Conservation (phyloP, 78 protist species). For the Dictyostelium discoideum region dicty_2.7 NC_007088.5:7960501-7961000, state of each 20-base stretch:
- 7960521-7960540: background rate
- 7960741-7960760: background rate
- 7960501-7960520: slow-evolving; percentile 39
- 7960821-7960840: background rate
- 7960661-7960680: background rate
- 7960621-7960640: slow-evolving; percentile 14
- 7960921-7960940: background rate
- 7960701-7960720: background rate
- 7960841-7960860: background rate
- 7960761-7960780: background rate
- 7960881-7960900: background rate
- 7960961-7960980: background rate
- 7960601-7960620: slow-evolving; percentile 55
- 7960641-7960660: slow-evolving; percentile 11
- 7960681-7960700: background rate
- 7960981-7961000: background rate
- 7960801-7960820: background rate
- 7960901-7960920: background rate
- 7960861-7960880: slow-evolving; percentile 13
- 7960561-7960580: slow-evolving; percentile 34
- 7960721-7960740: background rate
- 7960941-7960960: background rate
- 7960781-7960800: background rate
- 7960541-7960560: background rate
- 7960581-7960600: slow-evolving; percentile 40